Conservation (phyloP, 768 basidiomycete species). For the Exidia glandulosa region DNA sequence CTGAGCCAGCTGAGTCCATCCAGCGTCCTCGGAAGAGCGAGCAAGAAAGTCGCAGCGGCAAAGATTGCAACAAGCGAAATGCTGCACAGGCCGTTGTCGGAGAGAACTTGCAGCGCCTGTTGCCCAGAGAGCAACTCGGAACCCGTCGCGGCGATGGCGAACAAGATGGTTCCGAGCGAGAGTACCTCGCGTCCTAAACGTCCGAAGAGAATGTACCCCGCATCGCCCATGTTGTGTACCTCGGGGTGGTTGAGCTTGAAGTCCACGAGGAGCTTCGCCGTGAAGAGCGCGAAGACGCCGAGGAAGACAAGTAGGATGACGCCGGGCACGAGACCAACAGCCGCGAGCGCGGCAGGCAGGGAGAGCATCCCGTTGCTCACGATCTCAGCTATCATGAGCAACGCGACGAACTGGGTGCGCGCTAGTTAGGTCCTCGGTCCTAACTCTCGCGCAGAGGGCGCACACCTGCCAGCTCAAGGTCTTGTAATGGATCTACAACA, state of each 20-base stretch:
- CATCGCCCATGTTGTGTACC: conserved; percentile 46
- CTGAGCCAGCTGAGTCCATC: conserved; percentile 37
- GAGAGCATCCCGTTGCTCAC: conserved; percentile 48
- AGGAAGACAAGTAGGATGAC: conserved; percentile 44
- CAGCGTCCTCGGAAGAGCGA: conserved; percentile 38
- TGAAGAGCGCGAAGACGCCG: conserved; percentile 39
- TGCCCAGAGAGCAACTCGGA: conserved; percentile 41
- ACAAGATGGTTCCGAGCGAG: conserved; percentile 35
- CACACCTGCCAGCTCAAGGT: conserved; percentile 40
- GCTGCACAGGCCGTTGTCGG: conserved; percentile 36
- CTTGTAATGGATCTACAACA: conserved; percentile 38
- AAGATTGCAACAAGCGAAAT: conserved; percentile 37
- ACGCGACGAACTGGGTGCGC: conserved; percentile 28
- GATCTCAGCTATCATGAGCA: conserved; percentile 48
- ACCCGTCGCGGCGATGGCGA: conserved; percentile 39
- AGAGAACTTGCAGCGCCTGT: conserved; percentile 37
- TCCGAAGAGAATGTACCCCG: conserved; percentile 38
- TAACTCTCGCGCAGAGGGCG: not conserved
- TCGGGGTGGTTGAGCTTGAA: conserved; percentile 46
- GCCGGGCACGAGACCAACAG: conserved; percentile 43
- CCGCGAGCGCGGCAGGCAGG: conserved; percentile 39
- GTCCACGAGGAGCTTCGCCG: conserved; percentile 41
- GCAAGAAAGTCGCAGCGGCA: conserved; percentile 28
- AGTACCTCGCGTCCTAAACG: conserved; percentile 36
- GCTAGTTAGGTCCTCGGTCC: not conserved